Percentiles rank a stretch among this genome's conserved stretches.
phyloP scores from a whole-genome alignment of 2,329 filamentous ascomycete species.

The Colletotrichum melonis region DNA sequence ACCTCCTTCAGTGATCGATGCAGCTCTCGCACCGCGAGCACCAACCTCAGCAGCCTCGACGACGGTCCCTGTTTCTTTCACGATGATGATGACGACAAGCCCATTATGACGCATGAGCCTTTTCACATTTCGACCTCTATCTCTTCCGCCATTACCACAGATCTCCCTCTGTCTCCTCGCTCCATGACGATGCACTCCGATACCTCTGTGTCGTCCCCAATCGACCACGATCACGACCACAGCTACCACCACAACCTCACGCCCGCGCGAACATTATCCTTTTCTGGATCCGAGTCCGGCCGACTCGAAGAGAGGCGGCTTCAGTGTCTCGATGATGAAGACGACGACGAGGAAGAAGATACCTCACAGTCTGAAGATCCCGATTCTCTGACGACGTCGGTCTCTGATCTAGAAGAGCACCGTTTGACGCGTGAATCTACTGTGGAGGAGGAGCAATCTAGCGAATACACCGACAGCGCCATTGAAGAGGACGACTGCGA shows the following conservation, averaged over 20 bases:
- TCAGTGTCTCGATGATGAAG: constrained; percentile 45
- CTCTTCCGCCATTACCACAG: constrained; percentile 40
- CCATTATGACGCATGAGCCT: constrained; percentile 59
- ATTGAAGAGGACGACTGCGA: constrained; percentile 41
- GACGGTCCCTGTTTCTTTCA: constrained; percentile 53
- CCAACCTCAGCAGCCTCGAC: constrained; percentile 52
- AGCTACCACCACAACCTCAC: constrained; percentile 49
- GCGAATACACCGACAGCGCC: constrained; percentile 41
- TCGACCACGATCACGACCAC: constrained; percentile 46
- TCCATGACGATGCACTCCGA: constrained; percentile 63
- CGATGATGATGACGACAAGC: constrained; percentile 49
- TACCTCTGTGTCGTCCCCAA: constrained; percentile 52
- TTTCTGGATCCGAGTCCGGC: constrained; percentile 62
- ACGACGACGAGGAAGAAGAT: constrained; percentile 47
- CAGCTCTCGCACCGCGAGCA: constrained; percentile 50
- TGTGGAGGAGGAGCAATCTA: constrained; percentile 44
- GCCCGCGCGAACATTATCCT: constrained; percentile 61
- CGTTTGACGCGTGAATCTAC: constrained; percentile 43
- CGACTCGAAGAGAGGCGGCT: constrained; percentile 44
- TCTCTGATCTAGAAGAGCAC: constrained; percentile 58
- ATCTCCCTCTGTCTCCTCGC: constrained; percentile 58
- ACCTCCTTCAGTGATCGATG: constrained; percentile 53
- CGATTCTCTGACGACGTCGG: constrained; percentile 56
- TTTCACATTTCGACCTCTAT: constrained; percentile 44
- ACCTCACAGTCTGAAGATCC: constrained; percentile 58